Evolutionary conservation across 345 rosid genomes (phyloP).

Genomic region (Camelina sativa): DNA sequence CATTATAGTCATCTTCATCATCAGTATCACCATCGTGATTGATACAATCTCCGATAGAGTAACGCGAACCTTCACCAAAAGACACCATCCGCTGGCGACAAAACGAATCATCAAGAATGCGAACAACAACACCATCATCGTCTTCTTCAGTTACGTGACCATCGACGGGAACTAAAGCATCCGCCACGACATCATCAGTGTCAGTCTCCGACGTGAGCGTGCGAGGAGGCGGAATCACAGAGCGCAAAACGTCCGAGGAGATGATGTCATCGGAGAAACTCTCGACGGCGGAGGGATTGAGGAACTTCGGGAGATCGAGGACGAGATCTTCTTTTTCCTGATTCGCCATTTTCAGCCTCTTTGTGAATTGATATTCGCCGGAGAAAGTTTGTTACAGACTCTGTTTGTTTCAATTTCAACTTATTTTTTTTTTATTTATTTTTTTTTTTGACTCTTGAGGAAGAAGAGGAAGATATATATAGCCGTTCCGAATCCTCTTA

Average conservation of each 20-base stretch:
- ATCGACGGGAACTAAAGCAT: background rate
- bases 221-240: background rate
- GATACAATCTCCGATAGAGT: background rate
- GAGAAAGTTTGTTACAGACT: slow-evolving; percentile 6
- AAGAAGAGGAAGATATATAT: background rate
- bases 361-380: background rate
- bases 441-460: background rate
- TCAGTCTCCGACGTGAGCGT: background rate
- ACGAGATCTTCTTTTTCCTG: background rate
- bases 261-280: background rate
- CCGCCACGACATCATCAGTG: background rate
- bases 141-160: background rate
- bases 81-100: background rate
- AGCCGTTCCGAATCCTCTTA: background rate
- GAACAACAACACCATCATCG: background rate
- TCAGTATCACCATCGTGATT: background rate
- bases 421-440: too few species aligned
- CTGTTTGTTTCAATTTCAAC: background rate
- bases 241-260: background rate
- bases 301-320: background rate
- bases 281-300: background rate
- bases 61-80: background rate
- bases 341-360: background rate
- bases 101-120: background rate
- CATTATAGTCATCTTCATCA: slow-evolving; percentile 26